A percentile compares a stretch with the other conserved stretches of the same genome.
Evolutionary conservation across 768 basidiomycete species (phyloP).

Genomic region (Pleurotus djamor): DNA sequence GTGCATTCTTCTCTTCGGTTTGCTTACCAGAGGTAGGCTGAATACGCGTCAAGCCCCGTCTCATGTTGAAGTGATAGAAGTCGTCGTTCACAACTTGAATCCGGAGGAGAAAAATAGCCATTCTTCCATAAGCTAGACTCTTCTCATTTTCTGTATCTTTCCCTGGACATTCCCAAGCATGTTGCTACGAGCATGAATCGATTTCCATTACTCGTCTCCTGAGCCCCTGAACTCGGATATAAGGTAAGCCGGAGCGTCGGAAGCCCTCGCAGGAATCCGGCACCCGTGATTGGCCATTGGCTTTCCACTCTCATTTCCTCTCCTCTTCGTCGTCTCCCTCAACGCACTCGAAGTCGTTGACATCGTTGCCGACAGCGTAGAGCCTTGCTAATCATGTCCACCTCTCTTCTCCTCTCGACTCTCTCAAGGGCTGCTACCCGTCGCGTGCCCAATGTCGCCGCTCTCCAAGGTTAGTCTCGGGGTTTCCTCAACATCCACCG

Average conservation of each 20-base stretch:
- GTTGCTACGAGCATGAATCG: too few species aligned
- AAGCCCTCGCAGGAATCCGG: background rate
- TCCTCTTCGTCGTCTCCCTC: background rate
- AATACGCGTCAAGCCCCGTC: too few species aligned
- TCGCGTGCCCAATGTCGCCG: conserved; percentile 36
- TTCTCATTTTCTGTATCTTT: too few species aligned
- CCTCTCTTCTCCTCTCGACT: conserved; percentile 40
- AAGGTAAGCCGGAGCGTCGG: background rate
- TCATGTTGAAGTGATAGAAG: too few species aligned
- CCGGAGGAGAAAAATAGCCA: too few species aligned
- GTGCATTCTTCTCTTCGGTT: too few species aligned
- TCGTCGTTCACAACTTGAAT: too few species aligned
- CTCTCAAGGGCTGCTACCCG: conserved; percentile 41
- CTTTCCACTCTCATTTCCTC: background rate
- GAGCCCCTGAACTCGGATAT: background rate
- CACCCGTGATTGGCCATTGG: background rate
- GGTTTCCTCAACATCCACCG: background rate
- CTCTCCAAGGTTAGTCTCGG: conserved; percentile 37
- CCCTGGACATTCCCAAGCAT: too few species aligned
- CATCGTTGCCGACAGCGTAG: background rate
- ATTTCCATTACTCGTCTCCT: too few species aligned
- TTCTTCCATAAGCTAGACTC: too few species aligned
- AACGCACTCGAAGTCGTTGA: background rate
- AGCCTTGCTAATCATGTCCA: background rate
- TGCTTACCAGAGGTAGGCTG: too few species aligned